Evolutionary conservation across 805 yeast genomes (phyloP).

Genomic region (Nakazawaea siamensis): DNA sequence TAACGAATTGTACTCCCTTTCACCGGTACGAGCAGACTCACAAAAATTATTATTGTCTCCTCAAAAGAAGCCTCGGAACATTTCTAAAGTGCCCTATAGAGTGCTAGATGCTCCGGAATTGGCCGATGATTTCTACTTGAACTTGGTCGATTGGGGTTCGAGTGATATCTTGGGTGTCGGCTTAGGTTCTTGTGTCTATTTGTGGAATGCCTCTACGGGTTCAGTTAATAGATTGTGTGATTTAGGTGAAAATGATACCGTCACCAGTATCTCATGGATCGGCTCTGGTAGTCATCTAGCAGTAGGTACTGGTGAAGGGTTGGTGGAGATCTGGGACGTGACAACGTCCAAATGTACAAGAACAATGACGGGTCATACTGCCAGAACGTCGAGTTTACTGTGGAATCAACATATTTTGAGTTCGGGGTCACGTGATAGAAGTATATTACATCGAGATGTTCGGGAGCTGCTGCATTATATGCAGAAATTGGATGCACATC

Average conservation of each 20-base stretch:
- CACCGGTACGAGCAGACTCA: constrained; percentile 86
- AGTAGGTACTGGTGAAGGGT: constrained; percentile 78
- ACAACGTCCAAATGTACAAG: constrained; percentile 73
- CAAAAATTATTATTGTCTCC: constrained; percentile 77
- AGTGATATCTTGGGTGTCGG: constrained; percentile 88
- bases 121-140: constrained; percentile 88
- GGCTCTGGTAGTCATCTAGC: constrained; percentile 93
- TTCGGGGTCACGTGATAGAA: constrained; percentile 81
- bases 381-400: constrained; percentile 78
- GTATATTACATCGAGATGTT: constrained; percentile 86
- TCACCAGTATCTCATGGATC: constrained; percentile 87
- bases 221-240: constrained; percentile 76
- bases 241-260: constrained; percentile 56
- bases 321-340: constrained; percentile 94
- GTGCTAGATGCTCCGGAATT: constrained; percentile 95
- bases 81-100: constrained; percentile 82
- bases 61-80: constrained; percentile 65
- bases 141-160: constrained; percentile 92
- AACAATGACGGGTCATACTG: constrained; percentile 85
- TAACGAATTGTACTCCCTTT: constrained; percentile 68
- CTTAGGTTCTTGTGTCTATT: constrained; percentile 75
- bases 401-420: constrained; percentile 91
- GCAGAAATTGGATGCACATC: constrained; percentile 63
- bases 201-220: constrained; percentile 86
- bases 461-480: constrained; percentile 78